Evolutionary conservation across 208 protist species (phyloP).

Genomic region (Acanthamoeba royreba): DNA sequence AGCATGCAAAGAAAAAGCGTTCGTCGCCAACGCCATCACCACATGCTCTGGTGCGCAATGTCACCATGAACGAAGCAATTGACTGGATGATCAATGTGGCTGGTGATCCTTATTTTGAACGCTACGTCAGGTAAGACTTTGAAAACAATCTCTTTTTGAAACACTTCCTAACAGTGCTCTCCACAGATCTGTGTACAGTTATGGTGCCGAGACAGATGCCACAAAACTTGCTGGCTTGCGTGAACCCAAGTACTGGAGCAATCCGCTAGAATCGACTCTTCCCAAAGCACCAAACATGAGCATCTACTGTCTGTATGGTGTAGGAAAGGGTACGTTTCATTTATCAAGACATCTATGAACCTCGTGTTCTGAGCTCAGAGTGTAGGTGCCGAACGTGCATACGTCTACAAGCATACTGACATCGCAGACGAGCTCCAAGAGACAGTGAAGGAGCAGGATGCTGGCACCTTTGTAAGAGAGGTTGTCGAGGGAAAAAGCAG

Average conservation of each 20-base stretch:
- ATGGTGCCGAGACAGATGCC: background rate
- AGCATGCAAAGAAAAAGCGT: background rate
- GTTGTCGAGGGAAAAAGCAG: background rate
- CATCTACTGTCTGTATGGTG: conserved; percentile 88
- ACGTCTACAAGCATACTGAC: conserved; percentile 66
- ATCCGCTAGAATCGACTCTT: conserved; percentile 68
- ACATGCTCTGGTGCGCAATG: background rate
- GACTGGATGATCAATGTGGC: background rate
- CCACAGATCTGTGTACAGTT: background rate
- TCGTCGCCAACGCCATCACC: background rate
- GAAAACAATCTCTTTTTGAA: background rate
- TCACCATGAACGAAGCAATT: background rate
- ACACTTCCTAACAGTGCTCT: background rate
- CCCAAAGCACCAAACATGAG: conserved; percentile 84
- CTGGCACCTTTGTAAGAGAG: background rate
- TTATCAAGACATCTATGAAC: background rate
- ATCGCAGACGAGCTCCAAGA: background rate
- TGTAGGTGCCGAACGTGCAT: conserved; percentile 77
- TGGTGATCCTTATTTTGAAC: background rate
- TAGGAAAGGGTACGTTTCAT: conserved; percentile 73
- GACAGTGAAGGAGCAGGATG: background rate
- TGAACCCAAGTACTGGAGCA: conserved; percentile 44
- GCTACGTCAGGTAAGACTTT: background rate
- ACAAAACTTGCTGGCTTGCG: background rate
- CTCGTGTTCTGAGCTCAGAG: background rate